Percentiles rank a stretch among this genome's conserved stretches.
Conservation (phyloP, 495 filamentous ascomycete genomes). For the Podospora tetraspora region DNA sequence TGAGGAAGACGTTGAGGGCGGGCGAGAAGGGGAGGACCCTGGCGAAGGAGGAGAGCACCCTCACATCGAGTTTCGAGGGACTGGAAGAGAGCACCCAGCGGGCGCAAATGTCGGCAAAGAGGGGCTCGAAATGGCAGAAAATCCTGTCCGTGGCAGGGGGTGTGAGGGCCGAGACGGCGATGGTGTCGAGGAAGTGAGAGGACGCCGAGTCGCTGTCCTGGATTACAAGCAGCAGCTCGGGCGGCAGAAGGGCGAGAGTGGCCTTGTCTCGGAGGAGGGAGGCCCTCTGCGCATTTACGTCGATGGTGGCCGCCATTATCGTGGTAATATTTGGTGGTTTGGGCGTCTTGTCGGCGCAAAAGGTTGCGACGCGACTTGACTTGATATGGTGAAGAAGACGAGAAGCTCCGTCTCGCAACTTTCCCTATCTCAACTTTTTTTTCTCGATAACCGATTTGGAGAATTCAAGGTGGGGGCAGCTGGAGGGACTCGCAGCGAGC, state of each 20-base stretch:
- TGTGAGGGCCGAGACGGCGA: slow-evolving; percentile 62
- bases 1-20: slow-evolving; percentile 55
- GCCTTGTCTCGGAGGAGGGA: slow-evolving; percentile 35
- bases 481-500: background rate
- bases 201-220: slow-evolving; percentile 49
- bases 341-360: slow-evolving; percentile 9
- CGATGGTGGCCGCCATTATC: slow-evolving; percentile 42
- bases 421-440: slow-evolving; percentile 30
- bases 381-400: background rate
- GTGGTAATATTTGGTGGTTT: slow-evolving; percentile 6
- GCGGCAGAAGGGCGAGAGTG: slow-evolving; percentile 53
- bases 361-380: slow-evolving; percentile 2
- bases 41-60: slow-evolving; percentile 66
- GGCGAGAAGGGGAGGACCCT: slow-evolving; percentile 75
- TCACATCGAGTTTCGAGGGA: slow-evolving; percentile 35
- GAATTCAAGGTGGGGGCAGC: slow-evolving; percentile 24
- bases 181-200: slow-evolving; percentile 61
- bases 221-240: slow-evolving; percentile 60
- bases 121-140: slow-evolving; percentile 61
- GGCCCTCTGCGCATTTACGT: slow-evolving; percentile 38
- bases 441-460: slow-evolving; percentile 18
- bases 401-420: slow-evolving; percentile 1
- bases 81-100: slow-evolving; percentile 55
- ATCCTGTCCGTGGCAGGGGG: slow-evolving; percentile 59
- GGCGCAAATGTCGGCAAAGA: slow-evolving; percentile 75